phyloP scores from a whole-genome alignment of 106 monocot species.

The Dendrobium nobile region DNA sequence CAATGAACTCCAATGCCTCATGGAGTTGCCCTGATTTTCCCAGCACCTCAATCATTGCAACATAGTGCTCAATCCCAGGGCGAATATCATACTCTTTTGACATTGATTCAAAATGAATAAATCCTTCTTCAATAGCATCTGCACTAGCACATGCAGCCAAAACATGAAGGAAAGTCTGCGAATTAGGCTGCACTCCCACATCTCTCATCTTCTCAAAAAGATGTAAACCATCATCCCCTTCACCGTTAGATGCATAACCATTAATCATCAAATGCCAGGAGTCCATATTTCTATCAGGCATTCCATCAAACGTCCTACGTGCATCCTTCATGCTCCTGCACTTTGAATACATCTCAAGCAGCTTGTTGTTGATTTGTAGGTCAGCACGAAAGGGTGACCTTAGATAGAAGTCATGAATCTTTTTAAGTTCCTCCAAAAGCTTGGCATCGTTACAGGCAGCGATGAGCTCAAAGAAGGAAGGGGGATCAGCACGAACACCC shows the following conservation, averaged over 20 bases:
- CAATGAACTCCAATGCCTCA: conserved; percentile 70
- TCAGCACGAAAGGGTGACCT: conserved; percentile 70
- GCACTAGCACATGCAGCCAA: conserved; percentile 61
- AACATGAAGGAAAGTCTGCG: conserved; percentile 47
- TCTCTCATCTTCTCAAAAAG: conserved; percentile 76
- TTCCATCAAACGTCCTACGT: conserved; percentile 65
- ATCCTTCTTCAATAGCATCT: conserved; percentile 83
- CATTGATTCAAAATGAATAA: conserved; percentile 84
- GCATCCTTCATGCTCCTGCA: conserved; percentile 58
- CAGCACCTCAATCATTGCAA: conserved; percentile 68
- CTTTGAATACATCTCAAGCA: conserved; percentile 57
- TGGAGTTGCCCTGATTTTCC: conserved; percentile 77
- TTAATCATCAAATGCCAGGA: conserved; percentile 76
- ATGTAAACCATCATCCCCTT: conserved; percentile 80
- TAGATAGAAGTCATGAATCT: conserved; percentile 64
- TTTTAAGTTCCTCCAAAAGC: conserved; percentile 65
- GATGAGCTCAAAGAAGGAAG: conserved; percentile 46
- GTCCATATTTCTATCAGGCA: conserved; percentile 67
- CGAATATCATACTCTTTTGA: conserved; percentile 57
- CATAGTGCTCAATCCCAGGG: conserved; percentile 66
- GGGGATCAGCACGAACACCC: conserved; percentile 41
- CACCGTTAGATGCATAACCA: conserved; percentile 51
- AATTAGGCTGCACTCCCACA: conserved; percentile 37
- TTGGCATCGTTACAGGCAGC: conserved; percentile 49
- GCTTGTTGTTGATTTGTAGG: conserved; percentile 53